Evolutionary conservation across 371 early-diverging fungal species (phyloP), one percentile per base, ranked within the genome.

Genomic region (Blastocladiella emersonii): DNA sequence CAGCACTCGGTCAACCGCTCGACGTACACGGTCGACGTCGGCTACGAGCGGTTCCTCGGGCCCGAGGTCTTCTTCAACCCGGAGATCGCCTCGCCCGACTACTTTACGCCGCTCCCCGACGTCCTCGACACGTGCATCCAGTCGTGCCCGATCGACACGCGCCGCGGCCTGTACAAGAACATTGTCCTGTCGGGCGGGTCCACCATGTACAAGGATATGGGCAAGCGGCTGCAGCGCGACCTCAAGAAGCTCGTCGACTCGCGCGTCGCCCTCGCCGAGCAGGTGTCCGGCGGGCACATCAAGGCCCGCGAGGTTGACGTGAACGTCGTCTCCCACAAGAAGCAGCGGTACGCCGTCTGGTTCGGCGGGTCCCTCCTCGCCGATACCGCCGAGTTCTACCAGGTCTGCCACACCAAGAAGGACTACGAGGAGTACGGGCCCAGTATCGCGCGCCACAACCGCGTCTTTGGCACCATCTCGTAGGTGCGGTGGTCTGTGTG

Each of bases 61-160:
- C 98, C 98, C 27, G 98, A 97, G 70, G 90, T 95, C 76, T 97
- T 97, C 77, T 97, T 97, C 78, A 95, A 93, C 71, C 98, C 98
- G 35, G 98, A 97, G 73, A 91, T 97, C 66, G 90, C 89, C 45
- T 88, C 87, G 78, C 87, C 92, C n/a, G 96, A 95, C 69, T 97
- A 93, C 70, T 74, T 93, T 68, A 94, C 93, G 25, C 96, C 96
- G 53, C 76, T 97, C 37, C 95, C 96, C 23, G 91, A 92, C 57
- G 89, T 93, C 36, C 93, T 97, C 25, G 98, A 97, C 78, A 86
- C 82, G 57, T 92, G 90, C 41, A 93, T 97, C 65, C 98, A 97
- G 72, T 85, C 85, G 57, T 91, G 93, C 66, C 98, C 98, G 35
- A 95, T 97, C 66, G 98, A 97, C 78, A 90, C 89, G 36, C 85